Percentiles rank a stretch among this genome's conserved stretches.
These are phyloP conservation scores for Drosera capensis DNA, from an alignment of 148 eudicot genomes.

Conservation along the genomic window DNA sequence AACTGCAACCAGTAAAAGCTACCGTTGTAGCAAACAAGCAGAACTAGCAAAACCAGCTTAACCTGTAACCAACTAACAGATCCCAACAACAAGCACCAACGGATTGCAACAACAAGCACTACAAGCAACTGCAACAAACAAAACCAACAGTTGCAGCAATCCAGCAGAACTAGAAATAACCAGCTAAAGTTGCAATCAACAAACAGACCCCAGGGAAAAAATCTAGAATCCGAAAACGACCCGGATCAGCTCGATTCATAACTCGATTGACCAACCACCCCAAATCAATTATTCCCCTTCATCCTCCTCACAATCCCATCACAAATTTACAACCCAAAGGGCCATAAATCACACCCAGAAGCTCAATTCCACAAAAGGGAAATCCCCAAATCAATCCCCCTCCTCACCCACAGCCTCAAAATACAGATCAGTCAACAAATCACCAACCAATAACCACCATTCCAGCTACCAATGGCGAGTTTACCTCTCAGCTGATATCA, in stretches of 20 bases:
- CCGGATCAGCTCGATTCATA: not conserved
- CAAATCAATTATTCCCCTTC: not conserved
- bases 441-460: constrained; percentile 8
- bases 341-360: constrained; percentile 7
- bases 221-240: not conserved
- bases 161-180: too few species aligned
- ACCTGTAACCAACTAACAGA: too few species aligned
- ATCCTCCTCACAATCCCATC: not conserved
- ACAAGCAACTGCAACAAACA: too few species aligned
- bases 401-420: not conserved
- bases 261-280: not conserved
- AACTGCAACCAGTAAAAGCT: too few species aligned
- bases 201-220: constrained; percentile 2
- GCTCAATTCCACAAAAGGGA: constrained; percentile 7
- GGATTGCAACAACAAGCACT: too few species aligned
- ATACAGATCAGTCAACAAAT: not conserved
- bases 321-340: constrained; percentile 8
- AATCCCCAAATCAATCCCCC: constrained; percentile 1
- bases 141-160: too few species aligned
- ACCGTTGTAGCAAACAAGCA: too few species aligned
- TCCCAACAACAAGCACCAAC: too few species aligned
- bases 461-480: constrained; percentile 10
- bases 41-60: too few species aligned
- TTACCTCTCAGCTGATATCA: constrained; percentile 15
- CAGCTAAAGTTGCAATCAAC: not conserved